Conservation (phyloP, 2,329 filamentous ascomycete genomes). For the Talaromyces rugulosus region DNA sequence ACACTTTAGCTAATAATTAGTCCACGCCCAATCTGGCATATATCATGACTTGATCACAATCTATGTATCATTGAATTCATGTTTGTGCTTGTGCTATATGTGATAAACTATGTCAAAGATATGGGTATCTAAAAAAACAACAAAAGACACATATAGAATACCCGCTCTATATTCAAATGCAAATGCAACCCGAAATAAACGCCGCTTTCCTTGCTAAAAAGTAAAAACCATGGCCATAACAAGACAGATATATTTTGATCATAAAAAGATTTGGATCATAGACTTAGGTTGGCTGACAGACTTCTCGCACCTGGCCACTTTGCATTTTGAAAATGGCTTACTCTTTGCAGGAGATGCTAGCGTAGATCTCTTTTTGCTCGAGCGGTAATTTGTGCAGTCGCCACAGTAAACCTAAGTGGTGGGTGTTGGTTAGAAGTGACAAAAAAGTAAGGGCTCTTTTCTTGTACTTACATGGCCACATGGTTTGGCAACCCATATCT, state of each 20-base stretch:
- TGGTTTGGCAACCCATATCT: constrained; percentile 86
- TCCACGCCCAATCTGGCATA: too few species aligned
- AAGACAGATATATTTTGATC: constrained; percentile 12
- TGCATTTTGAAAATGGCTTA: constrained; percentile 42
- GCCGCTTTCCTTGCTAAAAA: constrained; percentile 2
- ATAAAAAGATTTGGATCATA: constrained; percentile 48
- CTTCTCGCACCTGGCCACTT: constrained; percentile 39
- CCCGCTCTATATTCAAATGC: not conserved
- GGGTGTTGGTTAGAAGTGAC: constrained; percentile 23
- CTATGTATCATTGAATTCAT: not conserved
- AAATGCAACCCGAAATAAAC: constrained; percentile 1
- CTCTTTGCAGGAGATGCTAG: constrained; percentile 20
- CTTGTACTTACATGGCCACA: constrained; percentile 72
- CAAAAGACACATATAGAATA: not conserved
- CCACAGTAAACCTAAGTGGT: constrained; percentile 44
- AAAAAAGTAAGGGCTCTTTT: constrained; percentile 2
- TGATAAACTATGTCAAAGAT: not conserved
- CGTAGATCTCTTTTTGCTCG: constrained; percentile 30
- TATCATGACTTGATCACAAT: too few species aligned
- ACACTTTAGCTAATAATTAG: too few species aligned
- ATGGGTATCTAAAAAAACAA: constrained; percentile 2
- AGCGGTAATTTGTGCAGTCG: constrained; percentile 41
- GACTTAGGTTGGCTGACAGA: constrained; percentile 33
- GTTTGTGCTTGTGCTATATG: not conserved
- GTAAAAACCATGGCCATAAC: constrained; percentile 1